These are phyloP conservation scores for Debaryomyces fabryi DNA, from an alignment of 1,139 yeast species.

Conservation along the genomic window DNA sequence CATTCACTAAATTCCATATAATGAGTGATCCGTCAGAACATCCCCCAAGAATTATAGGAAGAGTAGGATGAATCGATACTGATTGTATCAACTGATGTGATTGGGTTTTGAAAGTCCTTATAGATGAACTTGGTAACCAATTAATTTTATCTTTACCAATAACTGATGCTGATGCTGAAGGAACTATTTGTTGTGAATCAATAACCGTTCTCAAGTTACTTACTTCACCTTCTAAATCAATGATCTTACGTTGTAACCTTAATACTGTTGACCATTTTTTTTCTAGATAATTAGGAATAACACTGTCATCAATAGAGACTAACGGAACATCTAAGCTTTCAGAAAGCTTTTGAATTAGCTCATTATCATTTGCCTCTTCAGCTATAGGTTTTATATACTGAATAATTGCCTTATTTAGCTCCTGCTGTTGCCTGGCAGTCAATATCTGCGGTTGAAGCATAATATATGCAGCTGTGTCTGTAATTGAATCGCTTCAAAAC, in stretches of 20 bases:
- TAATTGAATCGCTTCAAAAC: neutral
- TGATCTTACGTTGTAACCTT: conserved; percentile 72
- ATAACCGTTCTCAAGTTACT: conserved; percentile 43
- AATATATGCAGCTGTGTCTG: neutral
- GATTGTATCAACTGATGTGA: conserved; percentile 59
- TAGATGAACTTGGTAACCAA: conserved; percentile 72
- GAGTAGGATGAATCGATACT: conserved; percentile 70
- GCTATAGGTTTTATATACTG: conserved; percentile 52
- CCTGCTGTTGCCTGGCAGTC: conserved; percentile 53
- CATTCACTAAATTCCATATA: conserved; percentile 66
- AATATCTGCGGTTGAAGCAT: conserved; percentile 32
- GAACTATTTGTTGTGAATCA: conserved; percentile 30
- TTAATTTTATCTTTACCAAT: conserved; percentile 42
- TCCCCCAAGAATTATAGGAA: conserved; percentile 68
- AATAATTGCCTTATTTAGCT: conserved; percentile 57
- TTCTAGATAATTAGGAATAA: conserved; percentile 60
- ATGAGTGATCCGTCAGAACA: conserved; percentile 75
- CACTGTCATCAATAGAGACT: conserved; percentile 17
- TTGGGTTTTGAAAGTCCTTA: conserved; percentile 57
- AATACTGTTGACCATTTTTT: conserved; percentile 90
- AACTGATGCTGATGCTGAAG: conserved; percentile 7
- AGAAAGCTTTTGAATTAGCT: conserved; percentile 17
- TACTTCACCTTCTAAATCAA: conserved; percentile 57
- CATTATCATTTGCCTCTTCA: conserved; percentile 18
- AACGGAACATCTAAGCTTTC: conserved; percentile 18